Percentiles rank a stretch among this genome's conserved stretches.
phyloP scores from a whole-genome alignment of 331 rosid genomes.

The Quercus lobata region DNA sequence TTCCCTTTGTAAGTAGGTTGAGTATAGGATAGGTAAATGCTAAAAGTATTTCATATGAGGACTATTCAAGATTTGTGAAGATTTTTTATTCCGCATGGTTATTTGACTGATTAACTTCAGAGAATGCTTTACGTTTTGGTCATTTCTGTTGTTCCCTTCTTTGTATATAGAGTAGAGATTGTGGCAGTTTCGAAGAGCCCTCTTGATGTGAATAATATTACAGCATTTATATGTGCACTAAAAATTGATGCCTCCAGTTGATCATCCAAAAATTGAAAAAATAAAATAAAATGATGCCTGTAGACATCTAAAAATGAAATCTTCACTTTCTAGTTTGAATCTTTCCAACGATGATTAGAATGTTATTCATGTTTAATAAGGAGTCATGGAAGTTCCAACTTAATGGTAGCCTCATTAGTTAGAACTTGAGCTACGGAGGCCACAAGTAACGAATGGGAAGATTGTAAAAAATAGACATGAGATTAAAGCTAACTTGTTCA shows the following conservation, averaged over 20 bases:
- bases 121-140: not conserved
- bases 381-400: not conserved
- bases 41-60: not conserved
- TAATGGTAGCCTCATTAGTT: not conserved
- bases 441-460: not conserved
- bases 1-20: not conserved
- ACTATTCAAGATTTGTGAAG: not conserved
- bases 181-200: not conserved
- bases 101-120: not conserved
- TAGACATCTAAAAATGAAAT: not conserved
- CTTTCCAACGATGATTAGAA: not conserved
- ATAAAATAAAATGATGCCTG: not conserved
- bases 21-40: not conserved
- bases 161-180: not conserved
- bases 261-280: not conserved
- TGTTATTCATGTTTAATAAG: not conserved
- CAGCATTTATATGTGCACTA: not conserved
- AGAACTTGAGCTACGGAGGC: not conserved
- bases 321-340: not conserved
- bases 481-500: not conserved
- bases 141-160: not conserved
- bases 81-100: too few species aligned
- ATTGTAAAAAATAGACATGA: not conserved
- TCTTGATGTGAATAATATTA: not conserved
- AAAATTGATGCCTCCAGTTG: not conserved